These are phyloP conservation scores for Xylogone sp. DNA, from an alignment of 2,329 filamentous ascomycete species.

Conservation along the genomic window DNA sequence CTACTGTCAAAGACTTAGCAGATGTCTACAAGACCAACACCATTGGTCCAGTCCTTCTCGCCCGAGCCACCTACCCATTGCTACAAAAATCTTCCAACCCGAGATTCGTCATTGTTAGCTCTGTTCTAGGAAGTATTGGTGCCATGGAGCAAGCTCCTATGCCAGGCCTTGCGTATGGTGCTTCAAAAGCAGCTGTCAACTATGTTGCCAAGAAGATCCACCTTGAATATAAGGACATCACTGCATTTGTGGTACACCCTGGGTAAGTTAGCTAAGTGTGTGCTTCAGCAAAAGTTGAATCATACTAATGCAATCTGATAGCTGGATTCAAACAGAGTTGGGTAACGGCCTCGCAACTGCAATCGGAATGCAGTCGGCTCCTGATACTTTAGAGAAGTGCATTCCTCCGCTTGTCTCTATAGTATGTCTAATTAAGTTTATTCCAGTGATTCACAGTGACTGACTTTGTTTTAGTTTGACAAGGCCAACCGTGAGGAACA, in stretches of 20 bases:
- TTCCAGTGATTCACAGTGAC: background rate
- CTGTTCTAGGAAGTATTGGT: conserved; percentile 19
- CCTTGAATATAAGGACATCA: conserved; percentile 32
- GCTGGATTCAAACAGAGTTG: conserved; percentile 38
- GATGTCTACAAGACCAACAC: conserved; percentile 40
- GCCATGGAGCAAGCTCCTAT: conserved; percentile 9
- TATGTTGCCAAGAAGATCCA: conserved; percentile 32
- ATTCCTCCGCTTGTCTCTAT: conserved; percentile 27
- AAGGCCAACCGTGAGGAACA: conserved; percentile 27
- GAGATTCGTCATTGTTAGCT: conserved; percentile 35
- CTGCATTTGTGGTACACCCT: conserved; percentile 27
- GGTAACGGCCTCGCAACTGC: conserved; percentile 32
- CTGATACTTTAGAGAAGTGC: conserved; percentile 31
- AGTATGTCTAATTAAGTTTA: conserved; percentile 11
- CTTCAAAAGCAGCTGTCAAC: conserved; percentile 37
- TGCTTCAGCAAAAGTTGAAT: background rate
- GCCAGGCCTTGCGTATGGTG: conserved; percentile 35
- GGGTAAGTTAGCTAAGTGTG: conserved; percentile 12
- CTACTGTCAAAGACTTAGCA: conserved; percentile 31
- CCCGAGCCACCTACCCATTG: conserved; percentile 38
- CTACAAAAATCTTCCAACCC: conserved; percentile 29
- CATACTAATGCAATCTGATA: conserved; percentile 1
- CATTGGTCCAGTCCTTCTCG: conserved; percentile 37
- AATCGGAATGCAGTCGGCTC: conserved; percentile 29
- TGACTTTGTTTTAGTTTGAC: conserved; percentile 22